Evolutionary conservation across 2,329 filamentous ascomycete genomes (phyloP).

Genomic region (Trichoderma oligosporum): DNA sequence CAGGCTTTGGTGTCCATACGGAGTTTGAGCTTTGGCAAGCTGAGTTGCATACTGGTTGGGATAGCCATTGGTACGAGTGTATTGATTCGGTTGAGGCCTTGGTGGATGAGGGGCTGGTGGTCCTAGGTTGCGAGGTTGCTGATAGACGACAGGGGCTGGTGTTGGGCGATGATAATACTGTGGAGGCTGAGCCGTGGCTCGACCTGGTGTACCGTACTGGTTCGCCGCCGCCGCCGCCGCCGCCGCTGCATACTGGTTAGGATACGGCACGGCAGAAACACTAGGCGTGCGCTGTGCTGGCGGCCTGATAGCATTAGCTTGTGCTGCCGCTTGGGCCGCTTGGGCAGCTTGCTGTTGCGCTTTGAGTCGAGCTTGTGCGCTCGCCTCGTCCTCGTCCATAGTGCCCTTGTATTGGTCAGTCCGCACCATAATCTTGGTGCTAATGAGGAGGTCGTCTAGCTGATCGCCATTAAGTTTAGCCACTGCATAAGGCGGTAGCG

Average conservation of each 20-base stretch:
- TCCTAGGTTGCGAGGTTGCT: constrained; percentile 38
- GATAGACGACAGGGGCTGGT: constrained; percentile 41
- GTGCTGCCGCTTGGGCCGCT: constrained; percentile 31
- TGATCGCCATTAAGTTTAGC: constrained; percentile 83
- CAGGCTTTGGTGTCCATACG: constrained; percentile 51
- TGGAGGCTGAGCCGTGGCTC: constrained; percentile 43
- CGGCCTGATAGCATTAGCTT: constrained; percentile 36
- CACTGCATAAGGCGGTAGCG: constrained; percentile 78
- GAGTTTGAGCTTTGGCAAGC: constrained; percentile 49
- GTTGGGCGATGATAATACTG: constrained; percentile 44
- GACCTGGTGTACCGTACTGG: constrained; percentile 47
- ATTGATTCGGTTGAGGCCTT: constrained; percentile 42
- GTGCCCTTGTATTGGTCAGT: constrained; percentile 71
- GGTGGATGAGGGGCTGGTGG: constrained; percentile 32
- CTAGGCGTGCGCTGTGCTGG: constrained; percentile 39
- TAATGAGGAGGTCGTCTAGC: constrained; percentile 77
- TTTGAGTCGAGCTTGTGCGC: constrained; percentile 48
- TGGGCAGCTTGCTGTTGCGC: constrained; percentile 36
- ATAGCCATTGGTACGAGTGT: constrained; percentile 49
- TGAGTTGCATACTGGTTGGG: constrained; percentile 46
- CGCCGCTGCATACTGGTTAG: constrained; percentile 41
- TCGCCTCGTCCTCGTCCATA: constrained; percentile 77
- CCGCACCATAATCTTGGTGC: constrained; percentile 70
- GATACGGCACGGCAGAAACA: constrained; percentile 39
- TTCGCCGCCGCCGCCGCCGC: constrained; percentile 23